Conservation (phyloP, 2,329 filamentous ascomycete genomes). For the Ophiosphaerella korrae region DNA sequence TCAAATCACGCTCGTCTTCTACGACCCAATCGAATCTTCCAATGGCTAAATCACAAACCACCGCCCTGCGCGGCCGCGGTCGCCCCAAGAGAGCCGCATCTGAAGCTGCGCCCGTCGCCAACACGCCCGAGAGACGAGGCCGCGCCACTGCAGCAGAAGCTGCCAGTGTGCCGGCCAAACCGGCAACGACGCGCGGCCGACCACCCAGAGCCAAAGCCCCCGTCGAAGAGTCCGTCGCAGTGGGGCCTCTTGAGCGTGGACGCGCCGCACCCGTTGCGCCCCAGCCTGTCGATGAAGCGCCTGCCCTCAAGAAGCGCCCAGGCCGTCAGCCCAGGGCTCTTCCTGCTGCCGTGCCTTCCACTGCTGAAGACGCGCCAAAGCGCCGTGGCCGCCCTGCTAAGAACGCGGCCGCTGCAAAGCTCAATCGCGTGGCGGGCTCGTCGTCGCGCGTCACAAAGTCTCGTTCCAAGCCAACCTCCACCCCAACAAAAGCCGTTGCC, state of each 20-base stretch:
- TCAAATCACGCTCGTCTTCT: background rate
- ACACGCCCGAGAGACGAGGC: background rate
- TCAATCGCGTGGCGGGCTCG: constrained; percentile 23
- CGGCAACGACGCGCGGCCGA: constrained; percentile 30
- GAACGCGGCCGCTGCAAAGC: constrained; percentile 10
- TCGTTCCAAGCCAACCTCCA: constrained; percentile 11
- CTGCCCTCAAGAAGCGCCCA: constrained; percentile 15
- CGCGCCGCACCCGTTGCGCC: constrained; percentile 14
- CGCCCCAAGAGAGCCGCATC: constrained; percentile 18
- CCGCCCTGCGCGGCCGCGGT: constrained; percentile 10
- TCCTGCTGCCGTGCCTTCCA: constrained; percentile 6
- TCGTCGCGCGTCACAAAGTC: constrained; percentile 29
- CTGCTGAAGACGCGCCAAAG: constrained; percentile 9
- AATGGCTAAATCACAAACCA: constrained; percentile 10
- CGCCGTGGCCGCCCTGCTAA: constrained; percentile 18
- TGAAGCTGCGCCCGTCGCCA: too few species aligned
- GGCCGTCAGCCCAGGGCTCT: constrained; percentile 16
- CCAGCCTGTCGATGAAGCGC: constrained; percentile 1
- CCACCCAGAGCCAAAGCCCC: constrained; percentile 19
- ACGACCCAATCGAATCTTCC: constrained; percentile 14
- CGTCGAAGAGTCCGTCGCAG: constrained; percentile 8
- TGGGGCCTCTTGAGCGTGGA: constrained; percentile 18
- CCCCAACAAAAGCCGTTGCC: constrained; percentile 7
- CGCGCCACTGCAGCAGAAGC: constrained; percentile 1
- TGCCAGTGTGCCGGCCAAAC: constrained; percentile 3